Conservation (phyloP, 495 filamentous ascomycete genomes). For the Xeromyces bisporus region DNA sequence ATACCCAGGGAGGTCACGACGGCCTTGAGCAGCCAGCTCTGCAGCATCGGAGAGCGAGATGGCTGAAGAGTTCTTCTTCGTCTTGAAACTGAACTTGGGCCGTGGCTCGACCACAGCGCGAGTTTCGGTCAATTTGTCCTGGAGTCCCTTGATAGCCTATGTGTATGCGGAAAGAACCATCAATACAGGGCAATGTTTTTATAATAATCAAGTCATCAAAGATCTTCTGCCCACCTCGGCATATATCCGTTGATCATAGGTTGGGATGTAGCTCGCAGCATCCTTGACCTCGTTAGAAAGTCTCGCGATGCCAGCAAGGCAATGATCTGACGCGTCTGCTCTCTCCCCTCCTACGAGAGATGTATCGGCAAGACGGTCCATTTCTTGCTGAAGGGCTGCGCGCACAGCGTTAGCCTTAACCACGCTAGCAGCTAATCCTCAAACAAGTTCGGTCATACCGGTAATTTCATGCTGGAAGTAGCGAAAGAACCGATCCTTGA, state of each 20-base stretch:
- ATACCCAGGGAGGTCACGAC: constrained; percentile 27
- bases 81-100: constrained; percentile 60
- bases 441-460: constrained; percentile 25
- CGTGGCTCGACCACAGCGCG: constrained; percentile 43
- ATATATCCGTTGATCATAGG: constrained; percentile 64
- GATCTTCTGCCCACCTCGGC: constrained; percentile 34
- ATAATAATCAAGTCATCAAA: neutral
- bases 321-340: constrained; percentile 49
- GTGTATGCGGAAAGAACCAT: constrained; percentile 1
- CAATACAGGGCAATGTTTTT: constrained; percentile 1
- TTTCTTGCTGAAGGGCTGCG: constrained; percentile 45
- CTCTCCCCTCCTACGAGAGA: constrained; percentile 38
- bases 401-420: neutral
- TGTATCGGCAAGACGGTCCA: constrained; percentile 35
- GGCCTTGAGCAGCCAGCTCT: constrained; percentile 30
- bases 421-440: constrained; percentile 5
- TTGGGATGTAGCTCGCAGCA: constrained; percentile 48
- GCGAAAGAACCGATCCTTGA: constrained; percentile 63
- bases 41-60: constrained; percentile 41
- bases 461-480: constrained; percentile 60
- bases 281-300: constrained; percentile 55
- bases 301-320: constrained; percentile 44
- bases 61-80: constrained; percentile 38
- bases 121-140: constrained; percentile 43
- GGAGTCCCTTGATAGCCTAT: constrained; percentile 56